These are phyloP conservation scores for Ceratocystis huliohia DNA, from an alignment of 2,329 filamentous ascomycete genomes.

Conservation along the genomic window DNA sequence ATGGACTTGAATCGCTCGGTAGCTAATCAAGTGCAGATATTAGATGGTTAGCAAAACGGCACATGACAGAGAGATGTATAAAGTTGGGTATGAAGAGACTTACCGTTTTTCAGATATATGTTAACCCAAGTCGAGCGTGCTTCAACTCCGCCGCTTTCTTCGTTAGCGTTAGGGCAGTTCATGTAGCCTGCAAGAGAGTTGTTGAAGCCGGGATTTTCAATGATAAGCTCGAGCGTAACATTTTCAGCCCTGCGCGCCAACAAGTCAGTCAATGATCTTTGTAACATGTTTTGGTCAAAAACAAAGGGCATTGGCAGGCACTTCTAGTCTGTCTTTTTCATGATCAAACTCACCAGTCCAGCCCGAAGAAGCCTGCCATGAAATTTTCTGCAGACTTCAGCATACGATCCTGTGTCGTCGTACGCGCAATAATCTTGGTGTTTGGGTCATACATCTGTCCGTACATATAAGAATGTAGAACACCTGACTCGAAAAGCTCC, in stretches of 20 bases:
- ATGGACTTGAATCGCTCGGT: slow-evolving; percentile 45
- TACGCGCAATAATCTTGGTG: slow-evolving; percentile 60
- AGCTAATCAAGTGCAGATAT: slow-evolving; percentile 29
- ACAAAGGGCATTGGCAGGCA: neutral
- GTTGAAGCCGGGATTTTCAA: slow-evolving; percentile 52
- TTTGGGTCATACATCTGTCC: slow-evolving; percentile 57
- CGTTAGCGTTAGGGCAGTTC: slow-evolving; percentile 50
- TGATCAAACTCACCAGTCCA: slow-evolving; percentile 42
- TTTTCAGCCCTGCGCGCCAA: slow-evolving; percentile 44
- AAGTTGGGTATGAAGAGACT: slow-evolving; percentile 8
- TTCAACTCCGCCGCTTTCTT: slow-evolving; percentile 39
- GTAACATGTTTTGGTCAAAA: neutral
- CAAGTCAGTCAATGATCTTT: neutral
- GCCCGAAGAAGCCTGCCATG: slow-evolving; percentile 64
- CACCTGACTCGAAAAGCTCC: slow-evolving; percentile 55
- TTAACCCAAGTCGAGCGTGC: slow-evolving; percentile 47
- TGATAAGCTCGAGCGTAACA: slow-evolving; percentile 58
- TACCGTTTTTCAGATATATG: slow-evolving; percentile 51
- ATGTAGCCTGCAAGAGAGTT: slow-evolving; percentile 58
- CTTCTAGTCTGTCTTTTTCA: neutral
- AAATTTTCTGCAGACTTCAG: slow-evolving; percentile 66
- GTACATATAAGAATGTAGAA: slow-evolving; percentile 62
- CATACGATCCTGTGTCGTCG: slow-evolving; percentile 69
- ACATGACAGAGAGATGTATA: neutral
- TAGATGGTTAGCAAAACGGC: neutral